Conservation (phyloP, 768 basidiomycete genomes). For the Leccinum obscurum region DNA sequence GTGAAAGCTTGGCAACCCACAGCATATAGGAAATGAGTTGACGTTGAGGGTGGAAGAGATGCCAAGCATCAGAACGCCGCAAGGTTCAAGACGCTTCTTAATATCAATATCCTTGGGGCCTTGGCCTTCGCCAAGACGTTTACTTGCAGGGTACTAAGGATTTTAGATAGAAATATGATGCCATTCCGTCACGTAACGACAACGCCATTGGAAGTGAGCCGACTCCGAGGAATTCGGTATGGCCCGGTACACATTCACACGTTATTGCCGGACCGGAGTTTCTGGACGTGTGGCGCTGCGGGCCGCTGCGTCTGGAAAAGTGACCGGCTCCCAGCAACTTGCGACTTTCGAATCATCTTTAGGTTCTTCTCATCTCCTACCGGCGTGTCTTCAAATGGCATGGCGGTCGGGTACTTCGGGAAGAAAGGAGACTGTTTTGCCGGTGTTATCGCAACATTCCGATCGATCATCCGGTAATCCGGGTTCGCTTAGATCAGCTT, state of each 20-base stretch:
- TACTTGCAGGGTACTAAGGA: neutral
- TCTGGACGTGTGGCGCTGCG: no score
- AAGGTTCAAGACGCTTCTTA: neutral
- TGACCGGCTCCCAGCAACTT: no score
- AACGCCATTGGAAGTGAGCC: no score
- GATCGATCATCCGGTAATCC: no score
- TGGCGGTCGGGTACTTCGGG: conserved; percentile 39
- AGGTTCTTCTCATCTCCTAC: conserved; percentile 68
- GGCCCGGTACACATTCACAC: no score
- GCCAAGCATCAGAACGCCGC: neutral
- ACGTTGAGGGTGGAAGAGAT: neutral
- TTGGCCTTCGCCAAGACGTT: neutral
- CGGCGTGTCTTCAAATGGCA: no score
- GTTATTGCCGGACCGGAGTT: no score
- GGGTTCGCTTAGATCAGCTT: neutral
- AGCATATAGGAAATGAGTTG: neutral
- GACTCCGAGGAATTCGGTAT: neutral
- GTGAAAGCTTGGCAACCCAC: neutral
- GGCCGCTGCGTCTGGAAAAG: no score
- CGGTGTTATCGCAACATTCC: neutral
- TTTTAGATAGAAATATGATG: neutral
- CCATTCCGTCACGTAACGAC: no score
- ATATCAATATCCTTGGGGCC: neutral
- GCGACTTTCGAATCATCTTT: conserved; percentile 44
- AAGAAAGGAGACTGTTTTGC: neutral